Evolutionary conservation across 805 yeast species (phyloP), one percentile per base, ranked within the genome.

Genomic region (Teunomyces gatunensis): DNA sequence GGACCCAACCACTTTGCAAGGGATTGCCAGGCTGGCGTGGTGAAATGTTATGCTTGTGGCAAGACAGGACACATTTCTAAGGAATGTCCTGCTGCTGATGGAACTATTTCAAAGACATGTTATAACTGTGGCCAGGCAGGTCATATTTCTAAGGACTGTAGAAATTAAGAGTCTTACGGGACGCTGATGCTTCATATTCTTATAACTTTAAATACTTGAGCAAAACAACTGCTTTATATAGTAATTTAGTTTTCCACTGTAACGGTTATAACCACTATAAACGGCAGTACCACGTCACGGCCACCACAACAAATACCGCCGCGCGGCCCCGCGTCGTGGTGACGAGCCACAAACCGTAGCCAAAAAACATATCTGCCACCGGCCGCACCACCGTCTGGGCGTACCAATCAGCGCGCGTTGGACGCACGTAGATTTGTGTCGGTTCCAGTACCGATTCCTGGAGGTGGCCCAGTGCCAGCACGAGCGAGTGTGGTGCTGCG

Each of bases 21-120:
- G 74, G 96, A 89, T 69, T 89, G 96, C 73, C 85, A 83, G 67
- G 84, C 83, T 57, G 79, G 82, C 48, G 59, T 59, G 47, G 78
- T 83, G 65, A 88, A 88, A 73, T 90, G 97, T 73, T 91, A 89
- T 79, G 87, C 91, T 53, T 90, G 97, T 73, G 96, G 96, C 59
- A 83, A 84, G 69, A 75, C 80, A 53, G 97, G 97, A 48, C 97
- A 91, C 76, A 83, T 89, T 60, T 83, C 94, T 53, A 87, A 83
- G 69, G 96, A 87, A 56, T 89, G 97, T 73, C 69, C 78, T 51
- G 70, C 81, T 44, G 77, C 79, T 49, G 63, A 67, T 54, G 69
- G 64, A 54, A 61, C 58, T 57, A 58, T 68, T 51, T 67, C 77
- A 54, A 83, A 81, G 68, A 76, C 84, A 51, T 85, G 90, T 72